Percentiles rank a stretch among this genome's conserved stretches.
Conservation (phyloP, 306 rosid genomes). For the Citrullus mucosospermus region DNA sequence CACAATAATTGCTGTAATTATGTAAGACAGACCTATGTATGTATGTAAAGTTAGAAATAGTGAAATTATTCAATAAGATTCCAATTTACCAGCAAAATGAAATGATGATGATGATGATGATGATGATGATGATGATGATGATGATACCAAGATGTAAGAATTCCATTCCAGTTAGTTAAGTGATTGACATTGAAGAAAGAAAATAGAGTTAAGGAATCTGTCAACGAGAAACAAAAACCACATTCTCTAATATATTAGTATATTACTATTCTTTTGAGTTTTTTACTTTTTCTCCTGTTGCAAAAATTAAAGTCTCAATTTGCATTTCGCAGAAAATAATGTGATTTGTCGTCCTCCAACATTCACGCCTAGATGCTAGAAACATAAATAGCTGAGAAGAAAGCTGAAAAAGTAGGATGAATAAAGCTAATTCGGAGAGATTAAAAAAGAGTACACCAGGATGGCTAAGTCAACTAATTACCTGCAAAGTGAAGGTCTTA, state of each 20-base stretch:
- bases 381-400: not conserved
- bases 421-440: not conserved
- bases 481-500: conserved; percentile 82
- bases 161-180: not conserved
- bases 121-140: no score
- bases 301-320: no score
- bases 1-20: no score
- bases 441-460: not conserved
- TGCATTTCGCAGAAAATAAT: no score
- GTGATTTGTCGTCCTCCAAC: not conserved
- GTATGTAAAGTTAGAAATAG: no score
- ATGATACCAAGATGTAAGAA: not conserved
- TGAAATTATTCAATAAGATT: no score
- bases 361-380: not conserved
- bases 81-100: no score
- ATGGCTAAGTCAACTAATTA: conserved; percentile 21
- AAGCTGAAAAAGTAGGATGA: not conserved
- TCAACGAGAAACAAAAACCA: not conserved
- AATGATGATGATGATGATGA: no score
- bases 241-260: not conserved
- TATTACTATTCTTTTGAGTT: no score
- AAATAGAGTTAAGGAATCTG: not conserved
- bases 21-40: no score
- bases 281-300: no score
- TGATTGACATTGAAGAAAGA: not conserved